A percentile compares a stretch with the other conserved stretches of the same genome.
These are phyloP conservation scores for Verbena officinalis DNA, from an alignment of 257 asterid genomes.

Conservation along the genomic window DNA sequence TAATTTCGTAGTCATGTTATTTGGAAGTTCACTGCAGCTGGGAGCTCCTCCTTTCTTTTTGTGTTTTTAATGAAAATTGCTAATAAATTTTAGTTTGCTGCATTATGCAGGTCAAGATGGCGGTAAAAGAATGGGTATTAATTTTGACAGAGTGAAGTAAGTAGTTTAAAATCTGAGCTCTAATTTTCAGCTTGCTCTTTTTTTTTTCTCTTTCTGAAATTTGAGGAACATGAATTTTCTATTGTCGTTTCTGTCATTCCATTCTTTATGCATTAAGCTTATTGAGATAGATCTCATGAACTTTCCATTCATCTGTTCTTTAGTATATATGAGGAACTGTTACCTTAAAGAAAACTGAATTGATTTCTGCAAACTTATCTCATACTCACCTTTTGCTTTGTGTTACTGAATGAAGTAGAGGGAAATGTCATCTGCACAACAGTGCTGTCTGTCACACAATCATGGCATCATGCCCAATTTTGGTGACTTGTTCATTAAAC, in stretches of 20 bases:
- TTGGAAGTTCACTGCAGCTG: constrained; percentile 8
- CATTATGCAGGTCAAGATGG: constrained; percentile 85
- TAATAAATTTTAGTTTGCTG: constrained; percentile 24
- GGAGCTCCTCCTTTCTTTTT: not conserved
- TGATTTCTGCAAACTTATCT: constrained; percentile 2
- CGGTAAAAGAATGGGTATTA: constrained; percentile 90
- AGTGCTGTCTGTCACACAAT: no score
- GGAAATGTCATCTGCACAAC: no score
- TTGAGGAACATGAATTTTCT: not conserved
- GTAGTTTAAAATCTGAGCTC: constrained; percentile 30
- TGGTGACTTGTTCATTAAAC: not conserved
- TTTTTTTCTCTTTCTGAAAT: not conserved
- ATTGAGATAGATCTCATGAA: not conserved
- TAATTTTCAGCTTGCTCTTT: not conserved
- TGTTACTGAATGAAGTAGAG: not conserved
- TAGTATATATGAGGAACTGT: not conserved
- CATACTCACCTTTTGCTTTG: not conserved
- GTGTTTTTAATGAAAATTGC: not conserved
- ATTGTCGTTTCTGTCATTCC: not conserved
- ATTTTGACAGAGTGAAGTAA: constrained; percentile 84
- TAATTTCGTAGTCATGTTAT: not conserved
- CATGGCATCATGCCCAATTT: constrained; percentile 1
- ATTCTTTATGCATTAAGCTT: not conserved
- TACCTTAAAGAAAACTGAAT: constrained; percentile 11
- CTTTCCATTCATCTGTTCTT: constrained; percentile 10